A percentile compares a stretch with the other conserved stretches of the same genome.
Evolutionary conservation across 78 protist genomes (phyloP).

Genomic region (Dictyostelium discoideum): DNA sequence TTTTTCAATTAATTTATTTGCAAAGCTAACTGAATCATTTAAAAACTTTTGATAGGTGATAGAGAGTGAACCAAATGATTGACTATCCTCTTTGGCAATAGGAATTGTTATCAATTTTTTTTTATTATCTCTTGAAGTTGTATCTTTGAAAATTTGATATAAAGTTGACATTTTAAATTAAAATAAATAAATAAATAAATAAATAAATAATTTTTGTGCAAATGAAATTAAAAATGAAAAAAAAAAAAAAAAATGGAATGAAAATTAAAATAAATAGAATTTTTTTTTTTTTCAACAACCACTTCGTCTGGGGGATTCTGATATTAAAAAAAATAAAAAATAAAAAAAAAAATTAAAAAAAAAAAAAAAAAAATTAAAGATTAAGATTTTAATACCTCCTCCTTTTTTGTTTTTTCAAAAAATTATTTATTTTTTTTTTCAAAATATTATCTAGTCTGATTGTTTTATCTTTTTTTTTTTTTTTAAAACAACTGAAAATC

Average conservation of each 20-base stretch:
- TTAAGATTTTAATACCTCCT: not conserved
- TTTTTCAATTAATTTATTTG: conserved; percentile 12
- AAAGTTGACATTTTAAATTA: not conserved
- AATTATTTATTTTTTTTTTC: too few relatives aligned
- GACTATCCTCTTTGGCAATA: not conserved
- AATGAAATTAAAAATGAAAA: not conserved
- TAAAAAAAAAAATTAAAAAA: not conserved
- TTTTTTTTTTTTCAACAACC: not conserved
- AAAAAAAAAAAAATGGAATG: not conserved
- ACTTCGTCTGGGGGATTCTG: not conserved
- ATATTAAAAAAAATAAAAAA: not conserved
- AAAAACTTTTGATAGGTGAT: conserved; percentile 16
- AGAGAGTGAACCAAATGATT: not conserved
- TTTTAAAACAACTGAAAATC: too few relatives aligned
- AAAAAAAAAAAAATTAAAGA: not conserved
- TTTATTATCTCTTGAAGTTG: conserved; percentile 8
- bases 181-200: not conserved
- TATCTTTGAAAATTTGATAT: not conserved
- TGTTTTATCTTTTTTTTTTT: too few relatives aligned
- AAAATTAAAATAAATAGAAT: not conserved
- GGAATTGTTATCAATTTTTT: conserved; percentile 8
- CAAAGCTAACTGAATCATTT: conserved; percentile 6
- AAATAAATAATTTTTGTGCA: not conserved
- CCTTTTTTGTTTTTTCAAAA: too few relatives aligned
- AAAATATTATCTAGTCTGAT: too few relatives aligned